Evolutionary conservation across 306 rosid genomes (phyloP).

Genomic region (Vicia sativa): DNA sequence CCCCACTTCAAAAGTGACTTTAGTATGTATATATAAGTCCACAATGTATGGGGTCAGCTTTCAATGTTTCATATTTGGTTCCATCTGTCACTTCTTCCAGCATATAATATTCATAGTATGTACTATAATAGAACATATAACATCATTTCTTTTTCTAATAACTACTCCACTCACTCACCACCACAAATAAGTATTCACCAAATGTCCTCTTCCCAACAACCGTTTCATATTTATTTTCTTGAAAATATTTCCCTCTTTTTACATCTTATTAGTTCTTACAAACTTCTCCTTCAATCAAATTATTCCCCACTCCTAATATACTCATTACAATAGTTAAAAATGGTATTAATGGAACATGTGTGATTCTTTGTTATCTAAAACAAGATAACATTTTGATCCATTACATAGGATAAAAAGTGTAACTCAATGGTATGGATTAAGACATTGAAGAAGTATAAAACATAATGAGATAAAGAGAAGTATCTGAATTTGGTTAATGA

Average conservation of each 20-base stretch:
- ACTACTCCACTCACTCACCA: slow-evolving; percentile 36
- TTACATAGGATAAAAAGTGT: no score
- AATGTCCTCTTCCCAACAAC: slow-evolving; percentile 42
- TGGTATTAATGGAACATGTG: no score
- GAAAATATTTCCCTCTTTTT: slow-evolving; percentile 21
- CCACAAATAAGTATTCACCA: slow-evolving; percentile 37
- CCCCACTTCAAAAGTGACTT: slow-evolving; percentile 44
- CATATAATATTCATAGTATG: slow-evolving; percentile 44
- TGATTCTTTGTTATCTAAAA: no score
- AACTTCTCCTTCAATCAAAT: neutral
- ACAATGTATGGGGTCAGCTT: slow-evolving; percentile 53
- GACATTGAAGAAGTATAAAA: no score
- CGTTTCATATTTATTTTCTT: slow-evolving; percentile 22
- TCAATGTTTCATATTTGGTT: slow-evolving; percentile 52
- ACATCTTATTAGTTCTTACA: neutral
- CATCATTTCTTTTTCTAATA: slow-evolving; percentile 46
- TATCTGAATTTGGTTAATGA: no score
- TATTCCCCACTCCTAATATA: no score
- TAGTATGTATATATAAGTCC: slow-evolving; percentile 57
- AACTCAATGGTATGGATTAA: no score
- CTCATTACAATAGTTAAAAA: no score
- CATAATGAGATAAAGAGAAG: no score
- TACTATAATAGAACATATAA: slow-evolving; percentile 26
- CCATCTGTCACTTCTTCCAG: slow-evolving; percentile 51
- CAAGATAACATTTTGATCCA: no score